A percentile compares a stretch with the other conserved stretches of the same genome.
Evolutionary conservation across 1,284 basidiomycete genomes (phyloP).

Genomic region (Moesziomyces parantarcticus): DNA sequence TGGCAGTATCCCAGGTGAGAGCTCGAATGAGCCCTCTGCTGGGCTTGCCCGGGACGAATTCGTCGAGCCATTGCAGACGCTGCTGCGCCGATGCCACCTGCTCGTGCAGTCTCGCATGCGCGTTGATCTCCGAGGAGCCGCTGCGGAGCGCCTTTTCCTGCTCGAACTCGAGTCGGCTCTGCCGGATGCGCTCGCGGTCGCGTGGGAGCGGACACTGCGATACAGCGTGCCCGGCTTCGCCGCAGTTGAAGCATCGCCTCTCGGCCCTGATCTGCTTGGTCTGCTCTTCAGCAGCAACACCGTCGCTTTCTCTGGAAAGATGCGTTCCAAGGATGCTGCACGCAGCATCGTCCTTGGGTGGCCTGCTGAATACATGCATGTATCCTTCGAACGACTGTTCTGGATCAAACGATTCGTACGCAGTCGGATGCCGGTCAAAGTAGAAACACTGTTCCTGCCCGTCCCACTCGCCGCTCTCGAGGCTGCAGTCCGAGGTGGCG

Average conservation of each 20-base stretch:
- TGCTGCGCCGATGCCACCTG: constrained; percentile 22
- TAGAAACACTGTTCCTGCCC: constrained; percentile 24
- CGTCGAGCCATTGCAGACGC: constrained; percentile 19
- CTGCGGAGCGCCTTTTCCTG: constrained; percentile 11
- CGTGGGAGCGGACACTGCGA: constrained; percentile 13
- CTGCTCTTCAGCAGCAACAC: neutral
- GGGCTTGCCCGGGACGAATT: constrained; percentile 22
- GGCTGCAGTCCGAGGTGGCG: constrained; percentile 11
- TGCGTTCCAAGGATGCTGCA: neutral
- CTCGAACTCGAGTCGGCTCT: constrained; percentile 19
- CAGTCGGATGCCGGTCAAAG: constrained; percentile 28
- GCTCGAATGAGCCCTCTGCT: constrained; percentile 13
- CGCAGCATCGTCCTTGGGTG: neutral
- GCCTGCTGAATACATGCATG: constrained; percentile 14
- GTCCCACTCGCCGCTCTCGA: constrained; percentile 36
- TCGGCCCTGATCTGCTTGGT: neutral
- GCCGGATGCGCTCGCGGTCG: constrained; percentile 24
- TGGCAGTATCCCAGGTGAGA: constrained; percentile 6
- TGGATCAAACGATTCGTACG: constrained; percentile 29
- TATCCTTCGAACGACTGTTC: constrained; percentile 39
- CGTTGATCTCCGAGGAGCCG: constrained; percentile 9
- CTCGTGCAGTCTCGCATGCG: constrained; percentile 27
- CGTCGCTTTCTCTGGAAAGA: neutral
- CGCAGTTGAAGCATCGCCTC: constrained; percentile 32
- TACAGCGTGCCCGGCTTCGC: constrained; percentile 18